These are phyloP conservation scores for Rhodotorula toruloides DNA, from an alignment of 768 basidiomycete species.

Conservation along the genomic window DNA sequence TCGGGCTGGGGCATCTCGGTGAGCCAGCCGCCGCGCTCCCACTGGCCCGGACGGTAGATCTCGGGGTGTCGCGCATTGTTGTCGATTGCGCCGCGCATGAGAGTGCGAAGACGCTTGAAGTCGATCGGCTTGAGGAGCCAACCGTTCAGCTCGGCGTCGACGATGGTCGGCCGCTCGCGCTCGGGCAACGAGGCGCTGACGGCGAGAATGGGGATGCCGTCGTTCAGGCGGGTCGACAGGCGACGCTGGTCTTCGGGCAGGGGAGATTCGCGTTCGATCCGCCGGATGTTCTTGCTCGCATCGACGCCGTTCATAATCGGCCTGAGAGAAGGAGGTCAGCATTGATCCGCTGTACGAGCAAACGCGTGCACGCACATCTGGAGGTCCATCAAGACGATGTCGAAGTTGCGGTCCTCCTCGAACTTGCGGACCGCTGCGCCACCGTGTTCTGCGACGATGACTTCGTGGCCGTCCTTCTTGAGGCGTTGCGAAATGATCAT, in stretches of 20 bases:
- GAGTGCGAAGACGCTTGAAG: conserved; percentile 59
- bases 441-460: conserved; percentile 65
- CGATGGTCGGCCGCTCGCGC: conserved; percentile 24
- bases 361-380: conserved; percentile 51
- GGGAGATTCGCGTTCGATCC: conserved; percentile 52
- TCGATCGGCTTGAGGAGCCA: conserved; percentile 81
- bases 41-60: conserved; percentile 48
- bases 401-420: conserved; percentile 57
- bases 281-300: conserved; percentile 63
- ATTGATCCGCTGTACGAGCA: conserved; percentile 4
- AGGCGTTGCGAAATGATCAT: conserved; percentile 65
- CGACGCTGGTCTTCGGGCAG: conserved; percentile 39
- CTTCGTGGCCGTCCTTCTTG: conserved; percentile 60
- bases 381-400: conserved; percentile 76
- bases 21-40: conserved; percentile 49
- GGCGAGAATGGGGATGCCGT: conserved; percentile 71
- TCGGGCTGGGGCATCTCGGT: neutral
- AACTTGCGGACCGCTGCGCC: conserved; percentile 64
- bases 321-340: conserved; percentile 54
- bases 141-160: conserved; percentile 49
- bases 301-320: conserved; percentile 71
- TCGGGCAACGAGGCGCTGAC: conserved; percentile 66
- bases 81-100: conserved; percentile 62
- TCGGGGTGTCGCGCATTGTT: conserved; percentile 54
- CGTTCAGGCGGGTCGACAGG: conserved; percentile 55